These are phyloP conservation scores for Fusarium fujikuroi DNA, from an alignment of 2,329 filamentous ascomycete species.

Conservation along the genomic window DNA sequence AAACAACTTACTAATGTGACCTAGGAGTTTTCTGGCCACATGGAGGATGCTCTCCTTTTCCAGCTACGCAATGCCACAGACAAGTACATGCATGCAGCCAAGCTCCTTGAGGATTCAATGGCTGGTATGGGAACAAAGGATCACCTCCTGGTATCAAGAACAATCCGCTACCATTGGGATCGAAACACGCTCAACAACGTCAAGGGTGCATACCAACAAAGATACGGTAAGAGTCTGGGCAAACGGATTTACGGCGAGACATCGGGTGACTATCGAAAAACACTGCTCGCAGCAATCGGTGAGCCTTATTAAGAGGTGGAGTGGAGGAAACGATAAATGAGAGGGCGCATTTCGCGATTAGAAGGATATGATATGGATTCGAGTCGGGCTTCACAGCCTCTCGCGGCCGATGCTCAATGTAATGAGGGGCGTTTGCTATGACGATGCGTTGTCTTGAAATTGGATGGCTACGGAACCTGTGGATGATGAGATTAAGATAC, in stretches of 20 bases:
- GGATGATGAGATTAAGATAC: conserved; percentile 23
- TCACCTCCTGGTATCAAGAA: conserved; percentile 77
- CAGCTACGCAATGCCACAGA: conserved; percentile 83
- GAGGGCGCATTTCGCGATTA: not conserved
- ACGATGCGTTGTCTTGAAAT: conserved; percentile 12
- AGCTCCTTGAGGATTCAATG: conserved; percentile 88
- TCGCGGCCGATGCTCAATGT: conserved; percentile 23
- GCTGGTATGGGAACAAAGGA: conserved; percentile 89
- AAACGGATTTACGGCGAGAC: conserved; percentile 83
- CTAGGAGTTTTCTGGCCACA: conserved; percentile 88
- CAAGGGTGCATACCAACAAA: conserved; percentile 79
- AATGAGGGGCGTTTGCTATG: conserved; percentile 29
- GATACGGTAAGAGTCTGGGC: conserved; percentile 74
- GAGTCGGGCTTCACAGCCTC: conserved; percentile 9
- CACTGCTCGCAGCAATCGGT: conserved; percentile 77
- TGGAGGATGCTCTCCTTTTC: conserved; percentile 84
- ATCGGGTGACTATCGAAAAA: conserved; percentile 80
- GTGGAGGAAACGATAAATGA: not conserved
- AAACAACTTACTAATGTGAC: not conserved
- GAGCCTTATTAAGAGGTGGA: conserved; percentile 49
- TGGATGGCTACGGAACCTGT: not conserved
- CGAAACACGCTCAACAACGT: conserved; percentile 77
- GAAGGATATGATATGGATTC: conserved; percentile 4
- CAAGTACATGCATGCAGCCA: conserved; percentile 85
- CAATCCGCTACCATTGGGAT: conserved; percentile 88